Base-by-base conservation (phyloP, 148 eudicot genomes). In the Vaccinium macrocarpon region DNA sequence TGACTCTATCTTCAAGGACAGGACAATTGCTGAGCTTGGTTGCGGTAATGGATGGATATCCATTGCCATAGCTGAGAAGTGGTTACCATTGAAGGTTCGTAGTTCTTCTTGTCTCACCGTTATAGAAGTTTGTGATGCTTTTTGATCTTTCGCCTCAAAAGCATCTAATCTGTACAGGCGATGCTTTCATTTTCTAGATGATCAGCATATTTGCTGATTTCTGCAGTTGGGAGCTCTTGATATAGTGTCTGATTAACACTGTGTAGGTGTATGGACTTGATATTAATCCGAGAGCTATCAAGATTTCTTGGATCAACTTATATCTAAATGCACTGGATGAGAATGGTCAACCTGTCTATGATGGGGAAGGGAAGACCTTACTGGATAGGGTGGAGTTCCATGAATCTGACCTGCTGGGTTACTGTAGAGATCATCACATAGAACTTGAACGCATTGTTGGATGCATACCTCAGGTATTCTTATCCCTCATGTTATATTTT, bases 1-100 rank as follows among this genome's bases (percentile, higher is more conserved):
- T 21, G 97, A 93, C 84, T 91, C 98, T 87, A 92, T 97, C 82
- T 97, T 92, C 89, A 95, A 92, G 88, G 99, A 95, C 85, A 97
- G 86, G 91, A 89, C 93, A 73, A 92, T 97, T 68, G 92, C 98
- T 51, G 99, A 97, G 92, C 97, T 97, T 91, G 99, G 99, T 64
- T 97, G 99, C 85, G 99, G 99, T 84, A 97, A 97, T 88, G 99
- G 99, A 87, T 97, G 99, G 99, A 97, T 97, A 87, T 91, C 98
- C 80, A 93, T 97, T 85, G 98, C 99, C 79, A 87, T 97, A 88
- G 99, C 99, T 82, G 99, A 95, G 87, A 97, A 97, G 75, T 97
- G 99, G 98, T 88, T 86, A 11, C 99, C 99, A 66, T 87, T 75
- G 21, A 97, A 97, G 98, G 99, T 76, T n/a, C 23, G 23, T 76